Evolutionary conservation across 306 rosid species (phyloP).

Genomic region (Cajanus cajan): DNA sequence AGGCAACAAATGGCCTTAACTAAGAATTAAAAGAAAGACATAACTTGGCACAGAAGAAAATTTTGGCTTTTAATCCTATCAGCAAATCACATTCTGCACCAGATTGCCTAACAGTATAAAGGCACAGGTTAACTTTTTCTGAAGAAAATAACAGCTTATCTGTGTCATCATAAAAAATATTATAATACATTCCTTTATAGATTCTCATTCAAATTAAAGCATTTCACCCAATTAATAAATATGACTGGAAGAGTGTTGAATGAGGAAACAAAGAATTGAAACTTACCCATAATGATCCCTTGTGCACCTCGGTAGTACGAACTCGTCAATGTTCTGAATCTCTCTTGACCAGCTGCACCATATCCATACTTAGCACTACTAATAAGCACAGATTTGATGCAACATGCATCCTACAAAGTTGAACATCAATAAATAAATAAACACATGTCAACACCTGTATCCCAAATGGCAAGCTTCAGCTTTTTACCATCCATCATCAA

Average conservation of each 20-base stretch:
- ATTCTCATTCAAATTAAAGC: neutral
- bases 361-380: neutral
- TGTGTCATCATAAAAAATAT: neutral
- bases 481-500: conserved; percentile 57
- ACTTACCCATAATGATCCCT: conserved; percentile 90
- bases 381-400: neutral
- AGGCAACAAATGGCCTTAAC: neutral
- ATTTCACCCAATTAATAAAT: neutral
- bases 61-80: neutral
- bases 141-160: neutral
- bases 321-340: conserved; percentile 95
- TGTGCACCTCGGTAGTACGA: conserved; percentile 97
- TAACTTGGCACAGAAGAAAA: neutral
- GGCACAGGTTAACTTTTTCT: neutral
- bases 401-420: neutral
- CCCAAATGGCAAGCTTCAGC: conserved; percentile 90
- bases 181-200: neutral
- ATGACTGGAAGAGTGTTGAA: neutral
- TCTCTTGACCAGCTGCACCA: conserved; percentile 91
- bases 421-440: conserved; percentile 14
- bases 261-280: neutral
- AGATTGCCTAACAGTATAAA: neutral
- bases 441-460: conserved; percentile 53
- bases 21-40: neutral
- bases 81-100: neutral